Conservation (phyloP, 1,139 yeast genomes). For the Insectozyma bohioensis region DNA sequence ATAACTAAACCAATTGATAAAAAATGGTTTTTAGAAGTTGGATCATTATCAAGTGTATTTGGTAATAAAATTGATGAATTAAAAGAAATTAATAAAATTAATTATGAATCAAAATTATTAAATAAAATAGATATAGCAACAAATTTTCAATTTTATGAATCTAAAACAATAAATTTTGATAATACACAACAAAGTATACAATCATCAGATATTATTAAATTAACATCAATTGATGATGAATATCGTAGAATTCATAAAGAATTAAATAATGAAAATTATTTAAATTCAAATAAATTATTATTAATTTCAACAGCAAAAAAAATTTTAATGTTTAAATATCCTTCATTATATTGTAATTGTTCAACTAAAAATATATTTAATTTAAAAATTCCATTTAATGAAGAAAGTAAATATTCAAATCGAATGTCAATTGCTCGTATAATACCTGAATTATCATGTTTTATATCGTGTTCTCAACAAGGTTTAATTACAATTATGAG, state of each 20-base stretch:
- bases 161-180: constrained; percentile 22
- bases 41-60: constrained; percentile 45
- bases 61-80: constrained; percentile 45
- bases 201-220: constrained; percentile 11
- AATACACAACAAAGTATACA: constrained; percentile 4
- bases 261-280: not conserved
- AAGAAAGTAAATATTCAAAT: constrained; percentile 44
- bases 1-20: constrained; percentile 43
- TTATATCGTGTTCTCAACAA: constrained; percentile 55
- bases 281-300: constrained; percentile 24
- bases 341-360: constrained; percentile 51
- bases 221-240: constrained; percentile 37
- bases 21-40: constrained; percentile 48
- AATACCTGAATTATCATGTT: constrained; percentile 55
- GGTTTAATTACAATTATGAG: constrained; percentile 61
- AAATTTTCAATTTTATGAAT: constrained; percentile 38
- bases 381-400: constrained; percentile 30
- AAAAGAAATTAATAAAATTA: constrained; percentile 23
- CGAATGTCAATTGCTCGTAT: constrained; percentile 52
- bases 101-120: constrained; percentile 35
- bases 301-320: constrained; percentile 44
- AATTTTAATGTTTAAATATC: constrained; percentile 49
- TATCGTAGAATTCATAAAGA: constrained; percentile 34
- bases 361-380: constrained; percentile 46
- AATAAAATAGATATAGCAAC: constrained; percentile 50